Conservation (phyloP, 139 green algal genomes). For the Ulvella scutata region DNA sequence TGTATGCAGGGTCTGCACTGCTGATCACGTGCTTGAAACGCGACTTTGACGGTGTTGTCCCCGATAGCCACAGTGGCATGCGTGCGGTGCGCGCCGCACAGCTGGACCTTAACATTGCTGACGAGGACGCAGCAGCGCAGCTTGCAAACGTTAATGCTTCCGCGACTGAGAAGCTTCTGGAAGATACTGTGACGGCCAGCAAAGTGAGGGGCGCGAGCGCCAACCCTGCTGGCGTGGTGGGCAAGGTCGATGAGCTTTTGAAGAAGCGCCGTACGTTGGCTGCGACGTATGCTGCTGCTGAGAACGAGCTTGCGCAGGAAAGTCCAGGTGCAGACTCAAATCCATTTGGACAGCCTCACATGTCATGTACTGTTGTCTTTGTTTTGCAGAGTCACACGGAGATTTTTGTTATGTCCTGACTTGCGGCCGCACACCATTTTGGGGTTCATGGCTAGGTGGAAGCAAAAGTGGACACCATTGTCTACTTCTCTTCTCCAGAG, state of each 20-base stretch:
- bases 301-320: no score
- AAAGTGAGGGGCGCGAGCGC: background rate
- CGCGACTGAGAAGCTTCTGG: background rate
- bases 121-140: background rate
- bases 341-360: no score
- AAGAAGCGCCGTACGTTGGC: background rate
- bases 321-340: no score
- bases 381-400: no score
- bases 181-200: background rate
- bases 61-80: background rate
- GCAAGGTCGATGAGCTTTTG: background rate
- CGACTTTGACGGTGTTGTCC: background rate
- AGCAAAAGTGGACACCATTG: no score
- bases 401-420: no score
- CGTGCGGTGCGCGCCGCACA: background rate
- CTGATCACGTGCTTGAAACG: background rate
- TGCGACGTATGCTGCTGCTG: background rate
- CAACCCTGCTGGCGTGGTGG: background rate
- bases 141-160: background rate
- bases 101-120: background rate
- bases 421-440: no score
- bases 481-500: no score
- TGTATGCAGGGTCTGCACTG: background rate
- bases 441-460: no score
- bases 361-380: no score